Percentiles rank a stretch among this genome's conserved stretches.
Conservation (phyloP, 176 grass and related monocot species). For the Carex kokanica region DNA sequence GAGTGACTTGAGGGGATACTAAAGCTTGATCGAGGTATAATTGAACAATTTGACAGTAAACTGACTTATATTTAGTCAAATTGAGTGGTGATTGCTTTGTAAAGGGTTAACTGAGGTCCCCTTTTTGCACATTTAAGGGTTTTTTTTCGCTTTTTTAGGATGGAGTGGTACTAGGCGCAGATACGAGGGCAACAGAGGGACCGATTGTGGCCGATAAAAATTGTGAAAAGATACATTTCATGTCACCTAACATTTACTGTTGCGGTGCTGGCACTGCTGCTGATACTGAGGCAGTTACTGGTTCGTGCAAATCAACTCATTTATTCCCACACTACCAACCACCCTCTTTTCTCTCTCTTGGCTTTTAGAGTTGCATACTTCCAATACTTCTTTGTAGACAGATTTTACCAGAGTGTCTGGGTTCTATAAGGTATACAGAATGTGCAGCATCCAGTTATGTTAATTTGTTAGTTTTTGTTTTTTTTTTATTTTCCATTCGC, state of each 20-base stretch:
- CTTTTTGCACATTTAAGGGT: not conserved
- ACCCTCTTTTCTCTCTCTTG: not conserved
- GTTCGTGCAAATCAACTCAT: constrained; percentile 22
- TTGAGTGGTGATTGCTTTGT: not conserved
- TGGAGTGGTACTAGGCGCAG: constrained; percentile 88
- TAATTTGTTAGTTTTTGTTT: not conserved
- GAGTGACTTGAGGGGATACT: not conserved
- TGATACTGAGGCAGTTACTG: constrained; percentile 74
- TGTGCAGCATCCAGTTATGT: not conserved
- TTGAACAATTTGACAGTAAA: no score
- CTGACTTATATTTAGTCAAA: not conserved
- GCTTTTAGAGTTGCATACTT: not conserved
- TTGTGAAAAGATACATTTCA: constrained; percentile 88
- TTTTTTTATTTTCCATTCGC: constrained; percentile 5
- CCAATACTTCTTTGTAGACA: not conserved
- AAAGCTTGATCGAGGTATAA: not conserved
- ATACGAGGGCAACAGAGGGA: constrained; percentile 92
- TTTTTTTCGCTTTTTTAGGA: constrained; percentile 38
- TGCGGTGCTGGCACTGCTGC: constrained; percentile 94
- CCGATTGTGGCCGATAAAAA: constrained; percentile 97
- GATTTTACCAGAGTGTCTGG: not conserved
- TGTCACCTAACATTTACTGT: constrained; percentile 94
- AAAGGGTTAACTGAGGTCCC: not conserved
- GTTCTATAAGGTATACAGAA: not conserved
- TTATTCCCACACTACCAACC: not conserved